phyloP scores from a whole-genome alignment of 352 stramenopile genomes.

The Phytophthora pinifolia region DNA sequence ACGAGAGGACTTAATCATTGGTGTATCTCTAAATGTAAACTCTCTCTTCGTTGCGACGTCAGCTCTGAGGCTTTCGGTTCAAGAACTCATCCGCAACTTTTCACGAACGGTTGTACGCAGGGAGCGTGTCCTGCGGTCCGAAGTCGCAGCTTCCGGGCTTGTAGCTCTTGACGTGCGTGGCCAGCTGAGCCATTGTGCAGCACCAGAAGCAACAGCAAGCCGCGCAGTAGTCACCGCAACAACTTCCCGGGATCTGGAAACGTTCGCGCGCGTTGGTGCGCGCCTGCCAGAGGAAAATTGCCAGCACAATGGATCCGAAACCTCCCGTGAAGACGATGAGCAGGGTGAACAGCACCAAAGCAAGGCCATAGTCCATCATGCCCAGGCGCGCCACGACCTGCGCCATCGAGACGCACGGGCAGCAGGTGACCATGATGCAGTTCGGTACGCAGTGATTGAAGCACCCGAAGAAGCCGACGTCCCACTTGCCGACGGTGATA shows the following conservation, averaged over 20 bases:
- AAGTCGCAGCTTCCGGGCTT: constrained; percentile 43
- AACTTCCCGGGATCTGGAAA: constrained; percentile 39
- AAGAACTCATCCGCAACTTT: background rate
- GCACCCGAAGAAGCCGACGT: constrained; percentile 1
- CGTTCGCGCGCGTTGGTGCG: constrained; percentile 28
- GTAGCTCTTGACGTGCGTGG: constrained; percentile 52
- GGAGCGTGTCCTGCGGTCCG: constrained; percentile 31
- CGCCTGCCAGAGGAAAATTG: constrained; percentile 20
- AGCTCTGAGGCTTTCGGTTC: no score
- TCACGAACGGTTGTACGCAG: constrained; percentile 22
- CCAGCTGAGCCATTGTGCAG: constrained; percentile 44
- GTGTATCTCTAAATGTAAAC: no score
- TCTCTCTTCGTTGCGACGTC: no score
- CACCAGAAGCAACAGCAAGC: constrained; percentile 32
- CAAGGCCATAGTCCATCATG: constrained; percentile 21
- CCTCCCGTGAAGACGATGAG: constrained; percentile 3
- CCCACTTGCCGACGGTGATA: constrained; percentile 17
- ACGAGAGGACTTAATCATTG: no score
- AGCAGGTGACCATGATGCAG: constrained; percentile 18
- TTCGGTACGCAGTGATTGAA: background rate
- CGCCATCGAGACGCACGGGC: constrained; percentile 36
- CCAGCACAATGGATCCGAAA: background rate
- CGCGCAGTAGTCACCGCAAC: constrained; percentile 28
- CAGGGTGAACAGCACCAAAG: constrained; percentile 12
- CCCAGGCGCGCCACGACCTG: constrained; percentile 35